A percentile compares a stretch with the other conserved stretches of the same genome.
Conservation (phyloP, 148 eudicot genomes). For the Oxyria digyna region DNA sequence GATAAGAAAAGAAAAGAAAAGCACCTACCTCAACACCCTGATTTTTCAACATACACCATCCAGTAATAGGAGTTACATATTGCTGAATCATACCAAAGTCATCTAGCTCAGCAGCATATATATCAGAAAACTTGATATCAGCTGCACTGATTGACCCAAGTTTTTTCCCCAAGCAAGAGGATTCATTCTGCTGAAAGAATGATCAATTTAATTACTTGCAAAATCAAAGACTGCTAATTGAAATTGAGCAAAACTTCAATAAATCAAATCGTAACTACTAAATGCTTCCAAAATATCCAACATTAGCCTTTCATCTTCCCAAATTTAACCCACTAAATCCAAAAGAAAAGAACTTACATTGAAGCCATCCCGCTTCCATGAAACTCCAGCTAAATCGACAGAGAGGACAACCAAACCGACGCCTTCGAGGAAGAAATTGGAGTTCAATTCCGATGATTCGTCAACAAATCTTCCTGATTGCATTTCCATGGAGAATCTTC, state of each 20-base stretch:
- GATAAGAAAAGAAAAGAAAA: background rate
- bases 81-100: conserved; percentile 49
- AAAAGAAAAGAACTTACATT: conserved; percentile 25
- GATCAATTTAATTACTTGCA: conserved; percentile 10
- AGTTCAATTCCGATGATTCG: conserved; percentile 20
- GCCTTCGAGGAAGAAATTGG: conserved; percentile 39
- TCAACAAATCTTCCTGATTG: conserved; percentile 12
- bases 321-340: no score
- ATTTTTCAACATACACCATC: conserved; percentile 29
- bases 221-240: background rate
- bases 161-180: conserved; percentile 35
- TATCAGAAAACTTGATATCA: conserved; percentile 42
- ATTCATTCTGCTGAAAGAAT: conserved; percentile 25
- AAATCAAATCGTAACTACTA: background rate
- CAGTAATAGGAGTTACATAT: conserved; percentile 23
- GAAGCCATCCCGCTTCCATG: conserved; percentile 36
- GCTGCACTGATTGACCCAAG: conserved; percentile 24
- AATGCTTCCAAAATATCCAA: background rate
- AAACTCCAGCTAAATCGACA: conserved; percentile 34
- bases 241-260: conserved; percentile 3
- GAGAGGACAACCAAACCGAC: conserved; percentile 50
- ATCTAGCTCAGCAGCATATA: conserved; percentile 56
- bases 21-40: conserved; percentile 39
- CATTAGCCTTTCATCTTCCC: no score
- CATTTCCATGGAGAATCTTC: background rate